A percentile compares a stretch with the other conserved stretches of the same genome.
Evolutionary conservation across 805 yeast genomes (phyloP).

Genomic region (Kodamaea laetipori): DNA sequence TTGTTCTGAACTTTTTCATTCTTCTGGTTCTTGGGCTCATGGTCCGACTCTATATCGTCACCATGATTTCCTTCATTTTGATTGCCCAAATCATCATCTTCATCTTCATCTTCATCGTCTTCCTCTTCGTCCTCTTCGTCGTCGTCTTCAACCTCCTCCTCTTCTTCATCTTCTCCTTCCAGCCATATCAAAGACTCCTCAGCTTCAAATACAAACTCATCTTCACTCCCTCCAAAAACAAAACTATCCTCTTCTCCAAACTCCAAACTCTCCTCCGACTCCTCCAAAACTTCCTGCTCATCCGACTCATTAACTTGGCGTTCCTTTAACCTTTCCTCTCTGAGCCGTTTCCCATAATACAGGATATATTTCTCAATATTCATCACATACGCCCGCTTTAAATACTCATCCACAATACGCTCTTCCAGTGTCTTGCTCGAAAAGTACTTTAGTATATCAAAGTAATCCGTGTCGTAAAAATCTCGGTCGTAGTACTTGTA

Average conservation of each 20-base stretch:
- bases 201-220: slow-evolving; percentile 9
- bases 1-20: neutral
- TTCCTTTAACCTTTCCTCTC: slow-evolving; percentile 2
- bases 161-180: slow-evolving; percentile 9
- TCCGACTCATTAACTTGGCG: neutral
- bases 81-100: slow-evolving; percentile 1
- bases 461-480: slow-evolving; percentile 12
- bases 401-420: slow-evolving; percentile 13
- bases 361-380: slow-evolving; percentile 23
- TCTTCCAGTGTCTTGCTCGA: slow-evolving; percentile 12
- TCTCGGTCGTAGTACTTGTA: slow-evolving; percentile 20
- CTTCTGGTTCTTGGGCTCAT: neutral
- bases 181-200: slow-evolving; percentile 6
- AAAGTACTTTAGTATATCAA: slow-evolving; percentile 16
- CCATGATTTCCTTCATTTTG: neutral
- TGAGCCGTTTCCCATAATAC: slow-evolving; percentile 4
- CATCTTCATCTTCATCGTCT: slow-evolving; percentile 6
- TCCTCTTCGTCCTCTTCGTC: neutral
- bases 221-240: slow-evolving; percentile 10
- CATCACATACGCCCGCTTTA: slow-evolving; percentile 20
- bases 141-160: slow-evolving; percentile 3
- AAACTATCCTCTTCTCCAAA: slow-evolving; percentile 11
- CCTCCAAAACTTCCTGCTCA: neutral
- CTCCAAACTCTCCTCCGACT: slow-evolving; percentile 5
- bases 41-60: neutral